Base-by-base conservation (phyloP, 129 eudicot genomes). In the Flaveria linearis region DNA sequence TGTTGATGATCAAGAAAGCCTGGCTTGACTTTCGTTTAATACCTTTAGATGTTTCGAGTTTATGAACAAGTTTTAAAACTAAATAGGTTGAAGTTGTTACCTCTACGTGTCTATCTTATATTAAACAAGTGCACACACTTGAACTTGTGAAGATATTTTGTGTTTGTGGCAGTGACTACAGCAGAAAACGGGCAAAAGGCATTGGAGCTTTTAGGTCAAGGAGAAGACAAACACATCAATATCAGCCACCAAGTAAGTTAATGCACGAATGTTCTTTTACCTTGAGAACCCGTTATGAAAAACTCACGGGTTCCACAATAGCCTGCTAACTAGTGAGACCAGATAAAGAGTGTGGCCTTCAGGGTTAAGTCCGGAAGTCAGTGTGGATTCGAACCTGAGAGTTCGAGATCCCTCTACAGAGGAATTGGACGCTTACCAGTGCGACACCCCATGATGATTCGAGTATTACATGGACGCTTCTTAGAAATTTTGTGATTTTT, bases 181-280 rank as follows among this genome's bases (percentile, higher is more conserved):
- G 94, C 85, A 41, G 94, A 88, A 39, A 82, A 81, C 15, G 91
- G 88, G 45, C 87, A 80, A 25, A 86, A 80, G 74, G 94, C 94
- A 25, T 82, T 89, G 87, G 88, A 86, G 67, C 76, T 84, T 45
- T 78, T 89, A 72, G 90, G 94, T 49, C 81, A 85, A 43, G 85
- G 76, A 69, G 85, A 82, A 66, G 82, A 72, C 72, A 72, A 80
- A 18, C 72, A 56, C 18, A 20, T 69, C 61, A 36, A 61, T 36
- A 81, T 73, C 28, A 81, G 72, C 84, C 76, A 74, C 78, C 67
- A 53, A 6, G 85, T 76, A 86, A 74, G 82, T 69, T 67, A 9
- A 10, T 55, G 23, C 69, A 30, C 1, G 7, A 5, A 28, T 28
- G 4, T 63, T 28, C 33, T 63, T 28, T 28, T 28, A 5, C 42